These are phyloP conservation scores for Saccharum hybrid DNA, from an alignment of 202 grass and related monocot genomes.

Conservation along the genomic window DNA sequence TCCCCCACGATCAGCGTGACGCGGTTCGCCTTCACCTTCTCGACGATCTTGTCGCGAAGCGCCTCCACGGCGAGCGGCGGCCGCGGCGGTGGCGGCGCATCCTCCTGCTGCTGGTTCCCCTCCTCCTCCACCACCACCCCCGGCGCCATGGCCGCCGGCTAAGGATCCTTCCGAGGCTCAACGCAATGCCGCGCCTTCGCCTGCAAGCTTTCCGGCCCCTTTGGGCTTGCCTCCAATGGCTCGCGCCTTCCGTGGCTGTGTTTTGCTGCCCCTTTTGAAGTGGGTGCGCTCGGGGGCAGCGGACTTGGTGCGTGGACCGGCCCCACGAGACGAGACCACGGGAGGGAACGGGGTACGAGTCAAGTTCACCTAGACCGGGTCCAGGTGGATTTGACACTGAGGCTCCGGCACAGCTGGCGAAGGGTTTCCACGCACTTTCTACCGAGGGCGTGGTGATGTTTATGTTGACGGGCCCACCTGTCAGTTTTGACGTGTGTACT, in stretches of 20 bases:
- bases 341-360: neutral
- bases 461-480: neutral
- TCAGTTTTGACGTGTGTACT: neutral
- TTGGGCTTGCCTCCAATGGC: neutral
- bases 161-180: neutral
- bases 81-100: constrained; percentile 14
- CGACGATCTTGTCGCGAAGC: constrained; percentile 80
- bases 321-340: constrained; percentile 20
- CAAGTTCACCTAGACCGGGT: constrained; percentile 34
- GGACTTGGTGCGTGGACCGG: constrained; percentile 21
- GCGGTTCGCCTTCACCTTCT: constrained; percentile 85
- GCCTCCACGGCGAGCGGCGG: constrained; percentile 64
- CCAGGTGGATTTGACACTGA: neutral
- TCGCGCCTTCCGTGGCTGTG: constrained; percentile 38
- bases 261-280: constrained; percentile 40
- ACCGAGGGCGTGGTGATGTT: neutral
- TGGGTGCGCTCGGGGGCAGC: neutral
- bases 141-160: constrained; percentile 9
- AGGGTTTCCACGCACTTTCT: neutral
- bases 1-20: constrained; percentile 90
- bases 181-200: constrained; percentile 18
- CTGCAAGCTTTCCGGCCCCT: constrained; percentile 30
- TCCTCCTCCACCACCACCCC: neutral
- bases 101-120: neutral
- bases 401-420: neutral